phyloP scores from a whole-genome alignment of 2,329 filamentous ascomycete genomes.

The Acephala macrosclerotiorum region DNA sequence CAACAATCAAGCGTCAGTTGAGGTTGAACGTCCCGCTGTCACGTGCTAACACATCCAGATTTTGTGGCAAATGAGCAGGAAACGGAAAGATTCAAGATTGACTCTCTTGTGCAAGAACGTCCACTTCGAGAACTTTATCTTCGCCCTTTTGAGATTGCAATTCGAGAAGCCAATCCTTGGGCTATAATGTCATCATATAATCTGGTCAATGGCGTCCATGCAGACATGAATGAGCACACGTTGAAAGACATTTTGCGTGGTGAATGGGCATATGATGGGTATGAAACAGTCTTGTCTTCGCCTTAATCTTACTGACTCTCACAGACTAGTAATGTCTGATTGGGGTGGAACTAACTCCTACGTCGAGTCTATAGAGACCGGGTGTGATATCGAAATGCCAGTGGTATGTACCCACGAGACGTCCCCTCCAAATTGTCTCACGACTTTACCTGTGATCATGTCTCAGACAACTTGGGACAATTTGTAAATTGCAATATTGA shows the following conservation, averaged over 20 bases:
- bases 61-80: conserved; percentile 80
- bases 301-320: conserved; percentile 12
- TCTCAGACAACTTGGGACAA: too few species aligned
- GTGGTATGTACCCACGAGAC: too few species aligned
- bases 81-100: conserved; percentile 69
- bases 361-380: conserved; percentile 60
- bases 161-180: conserved; percentile 73
- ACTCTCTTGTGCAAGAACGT: conserved; percentile 70
- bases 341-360: conserved; percentile 66
- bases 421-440: too few species aligned
- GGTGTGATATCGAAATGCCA: conserved; percentile 66
- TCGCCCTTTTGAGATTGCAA: conserved; percentile 77
- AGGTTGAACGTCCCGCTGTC: neutral
- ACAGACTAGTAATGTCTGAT: conserved; percentile 63
- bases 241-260: conserved; percentile 64
- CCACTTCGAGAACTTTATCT: conserved; percentile 75
- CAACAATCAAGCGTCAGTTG: conserved; percentile 76
- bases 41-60: conserved; percentile 47
- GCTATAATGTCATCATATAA: conserved; percentile 76
- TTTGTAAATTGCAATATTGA: neutral
- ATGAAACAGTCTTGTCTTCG: conserved; percentile 23
- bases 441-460: too few species aligned
- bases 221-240: conserved; percentile 62
- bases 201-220: conserved; percentile 68
- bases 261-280: conserved; percentile 70